Percentiles rank a stretch among this genome's conserved stretches.
Evolutionary conservation across 139 green algal genomes (phyloP).

Genomic region (Auxenochlorella protothecoides): DNA sequence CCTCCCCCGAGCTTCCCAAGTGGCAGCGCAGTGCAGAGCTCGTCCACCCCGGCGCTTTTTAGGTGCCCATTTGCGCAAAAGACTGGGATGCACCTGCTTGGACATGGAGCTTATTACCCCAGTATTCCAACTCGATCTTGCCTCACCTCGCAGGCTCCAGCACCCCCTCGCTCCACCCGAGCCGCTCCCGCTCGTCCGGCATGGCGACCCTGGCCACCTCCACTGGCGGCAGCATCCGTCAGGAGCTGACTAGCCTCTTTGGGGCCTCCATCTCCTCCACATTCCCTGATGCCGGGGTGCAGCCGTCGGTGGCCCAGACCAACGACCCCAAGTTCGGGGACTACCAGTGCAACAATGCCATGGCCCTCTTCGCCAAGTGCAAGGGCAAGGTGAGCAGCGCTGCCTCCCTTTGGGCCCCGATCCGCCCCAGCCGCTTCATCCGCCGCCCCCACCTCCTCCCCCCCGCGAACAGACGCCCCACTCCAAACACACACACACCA

Average conservation of each 20-base stretch:
- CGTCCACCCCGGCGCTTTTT: no score
- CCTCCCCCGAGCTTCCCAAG: no score
- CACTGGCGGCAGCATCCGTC: constrained; percentile 18
- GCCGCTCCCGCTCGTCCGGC: not conserved
- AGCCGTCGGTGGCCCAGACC: constrained; percentile 47
- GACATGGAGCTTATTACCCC: no score
- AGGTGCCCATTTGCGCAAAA: no score
- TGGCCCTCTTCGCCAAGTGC: constrained; percentile 80
- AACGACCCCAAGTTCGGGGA: constrained; percentile 80
- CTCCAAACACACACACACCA: no score
- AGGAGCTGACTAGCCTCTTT: constrained; percentile 56
- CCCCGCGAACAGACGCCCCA: no score
- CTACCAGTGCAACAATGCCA: constrained; percentile 98
- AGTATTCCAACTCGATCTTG: no score
- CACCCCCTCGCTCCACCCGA: not conserved
- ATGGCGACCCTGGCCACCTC: not conserved
- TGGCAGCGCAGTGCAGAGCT: no score
- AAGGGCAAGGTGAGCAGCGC: constrained; percentile 56
- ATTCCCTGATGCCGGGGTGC: constrained; percentile 48
- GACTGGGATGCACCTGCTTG: no score
- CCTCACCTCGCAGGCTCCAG: no score
- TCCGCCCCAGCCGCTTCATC: not conserved
- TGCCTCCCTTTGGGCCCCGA: not conserved
- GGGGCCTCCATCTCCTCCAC: constrained; percentile 41
- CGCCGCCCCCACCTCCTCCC: no score